Conservation (phyloP, 129 eudicot species). For the Oenanthe sinensis region DNA sequence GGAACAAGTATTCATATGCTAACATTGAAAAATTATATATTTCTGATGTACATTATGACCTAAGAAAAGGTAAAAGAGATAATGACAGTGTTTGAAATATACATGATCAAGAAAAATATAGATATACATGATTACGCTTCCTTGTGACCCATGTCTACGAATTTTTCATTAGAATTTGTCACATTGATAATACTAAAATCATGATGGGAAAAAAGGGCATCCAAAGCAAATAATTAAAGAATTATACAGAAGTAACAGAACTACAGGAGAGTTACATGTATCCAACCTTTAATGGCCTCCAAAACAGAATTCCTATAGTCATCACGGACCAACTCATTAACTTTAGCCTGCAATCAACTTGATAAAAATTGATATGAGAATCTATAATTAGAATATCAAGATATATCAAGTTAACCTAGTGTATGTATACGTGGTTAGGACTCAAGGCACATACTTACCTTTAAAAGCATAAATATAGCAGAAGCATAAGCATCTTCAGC, state of each 20-base stretch:
- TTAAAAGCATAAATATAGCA: conserved; percentile 78
- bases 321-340: conserved; percentile 82
- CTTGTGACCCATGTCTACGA: not conserved
- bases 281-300: conserved; percentile 85
- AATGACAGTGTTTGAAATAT: not conserved
- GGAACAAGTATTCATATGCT: not conserved
- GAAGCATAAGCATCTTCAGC: conserved; percentile 99
- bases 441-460: conserved; percentile 32
- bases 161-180: not conserved
- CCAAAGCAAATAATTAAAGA: not conserved
- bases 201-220: not conserved
- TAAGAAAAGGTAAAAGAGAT: not conserved
- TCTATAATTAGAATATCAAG: not conserved
- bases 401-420: not conserved
- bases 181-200: not conserved
- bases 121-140: not conserved
- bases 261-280: conserved; percentile 44
- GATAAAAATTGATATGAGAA: not conserved
- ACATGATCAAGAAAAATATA: not conserved
- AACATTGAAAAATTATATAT: not conserved
- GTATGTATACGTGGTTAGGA: not conserved
- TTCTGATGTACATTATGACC: no score
- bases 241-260: conserved; percentile 11
- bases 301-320: conserved; percentile 73
- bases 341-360: conserved; percentile 64